Percentiles rank a stretch among this genome's conserved stretches.
These are phyloP conservation scores for Mycena sanguinolenta DNA, from an alignment of 768 basidiomycete genomes.

Conservation along the genomic window DNA sequence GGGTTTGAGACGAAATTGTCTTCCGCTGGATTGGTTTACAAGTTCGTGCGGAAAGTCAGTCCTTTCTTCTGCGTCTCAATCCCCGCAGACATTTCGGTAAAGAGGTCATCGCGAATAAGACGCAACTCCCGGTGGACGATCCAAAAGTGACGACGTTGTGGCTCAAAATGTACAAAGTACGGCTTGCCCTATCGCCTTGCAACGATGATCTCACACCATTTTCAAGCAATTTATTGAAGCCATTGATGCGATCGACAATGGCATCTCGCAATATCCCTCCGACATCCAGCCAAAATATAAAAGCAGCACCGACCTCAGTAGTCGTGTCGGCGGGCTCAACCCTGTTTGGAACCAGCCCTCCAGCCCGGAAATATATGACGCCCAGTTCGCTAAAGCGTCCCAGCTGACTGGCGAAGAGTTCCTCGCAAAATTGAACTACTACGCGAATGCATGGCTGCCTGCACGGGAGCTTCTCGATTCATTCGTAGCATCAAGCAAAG, in stretches of 20 bases:
- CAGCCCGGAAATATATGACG: slow-evolving; percentile 79
- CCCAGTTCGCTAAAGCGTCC: slow-evolving; percentile 84
- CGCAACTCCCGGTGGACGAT: slow-evolving; percentile 65
- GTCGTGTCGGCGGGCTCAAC: slow-evolving; percentile 87
- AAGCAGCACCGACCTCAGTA: slow-evolving; percentile 85
- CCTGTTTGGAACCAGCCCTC: slow-evolving; percentile 90
- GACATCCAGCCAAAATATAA: slow-evolving; percentile 80
- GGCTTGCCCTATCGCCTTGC: slow-evolving; percentile 7
- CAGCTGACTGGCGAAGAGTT: slow-evolving; percentile 89
- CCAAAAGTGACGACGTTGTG: slow-evolving; percentile 80
- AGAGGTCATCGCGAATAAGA: slow-evolving; percentile 80
- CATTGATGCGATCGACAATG: slow-evolving; percentile 96
- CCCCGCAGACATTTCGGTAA: slow-evolving; percentile 84
- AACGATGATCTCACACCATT: slow-evolving; percentile 12
- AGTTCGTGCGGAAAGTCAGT: slow-evolving; percentile 63
- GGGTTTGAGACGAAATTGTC: slow-evolving; percentile 92
- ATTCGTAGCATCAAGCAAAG: slow-evolving; percentile 69
- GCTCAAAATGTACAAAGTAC: slow-evolving; percentile 90
- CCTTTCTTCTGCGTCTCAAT: neutral
- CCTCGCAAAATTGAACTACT: slow-evolving; percentile 81
- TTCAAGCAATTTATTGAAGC: slow-evolving; percentile 91
- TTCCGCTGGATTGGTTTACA: slow-evolving; percentile 95
- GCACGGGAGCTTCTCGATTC: slow-evolving; percentile 83
- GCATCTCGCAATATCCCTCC: slow-evolving; percentile 83
- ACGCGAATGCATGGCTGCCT: slow-evolving; percentile 92